phyloP scores from a whole-genome alignment of 176 grass and related monocot species.

The Panicum miliaceum region DNA sequence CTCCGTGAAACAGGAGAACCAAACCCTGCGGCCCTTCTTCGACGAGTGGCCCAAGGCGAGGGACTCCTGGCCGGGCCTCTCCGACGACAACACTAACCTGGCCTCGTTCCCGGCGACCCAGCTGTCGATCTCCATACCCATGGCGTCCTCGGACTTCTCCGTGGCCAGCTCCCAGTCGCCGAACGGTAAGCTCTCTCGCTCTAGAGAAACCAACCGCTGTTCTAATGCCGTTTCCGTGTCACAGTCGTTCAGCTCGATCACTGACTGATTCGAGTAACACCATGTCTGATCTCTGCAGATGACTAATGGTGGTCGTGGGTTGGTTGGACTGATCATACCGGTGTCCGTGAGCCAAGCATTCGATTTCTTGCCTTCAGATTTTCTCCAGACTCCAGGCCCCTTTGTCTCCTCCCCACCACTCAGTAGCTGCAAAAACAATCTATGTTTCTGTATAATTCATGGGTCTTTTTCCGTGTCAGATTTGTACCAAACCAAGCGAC shows the following conservation, averaged over 20 bases:
- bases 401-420: neutral
- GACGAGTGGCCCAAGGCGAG: slow-evolving; percentile 83
- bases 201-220: neutral
- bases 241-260: neutral
- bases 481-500: slow-evolving; percentile 33
- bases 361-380: neutral
- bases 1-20: slow-evolving; percentile 53
- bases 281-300: slow-evolving; percentile 27
- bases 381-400: neutral
- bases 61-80: slow-evolving; percentile 63
- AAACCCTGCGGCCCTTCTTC: slow-evolving; percentile 74
- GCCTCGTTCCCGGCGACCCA: slow-evolving; percentile 71
- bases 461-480: slow-evolving; percentile 1
- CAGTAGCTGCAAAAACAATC: neutral
- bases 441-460: slow-evolving; percentile 40
- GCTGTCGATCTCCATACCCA: slow-evolving; percentile 76
- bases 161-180: slow-evolving; percentile 69
- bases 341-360: neutral
- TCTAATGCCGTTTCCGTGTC: neutral
- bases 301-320: slow-evolving; percentile 18
- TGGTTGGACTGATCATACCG: neutral
- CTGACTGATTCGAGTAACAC: neutral
- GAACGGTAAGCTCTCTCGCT: slow-evolving; percentile 31
- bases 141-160: slow-evolving; percentile 75
- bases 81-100: slow-evolving; percentile 53